Base-by-base conservation (phyloP, 1,284 basidiomycete species). In the Ceratobasidium sp. region DNA sequence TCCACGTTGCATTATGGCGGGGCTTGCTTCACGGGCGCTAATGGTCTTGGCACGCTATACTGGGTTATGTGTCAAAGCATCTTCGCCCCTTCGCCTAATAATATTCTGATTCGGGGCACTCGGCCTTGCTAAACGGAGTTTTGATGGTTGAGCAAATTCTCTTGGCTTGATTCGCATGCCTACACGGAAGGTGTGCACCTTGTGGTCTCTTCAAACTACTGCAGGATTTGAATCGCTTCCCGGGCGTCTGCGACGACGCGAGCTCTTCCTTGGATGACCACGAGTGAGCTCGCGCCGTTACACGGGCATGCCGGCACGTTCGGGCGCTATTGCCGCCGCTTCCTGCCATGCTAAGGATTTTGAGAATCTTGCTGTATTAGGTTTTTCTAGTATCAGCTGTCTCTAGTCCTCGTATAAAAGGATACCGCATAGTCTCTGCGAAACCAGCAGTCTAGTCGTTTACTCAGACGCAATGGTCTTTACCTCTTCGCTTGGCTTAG, bases 261-360 rank as follows among this genome's bases (percentile, higher is more conserved):
- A 32, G 44, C 37, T 56, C 61, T 46, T 61, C 25, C 7, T 40
- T 29, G 4, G 40, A 46, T 40, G 25, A 7, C 44, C n/a, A 13
- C 25, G 32, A 32, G 3, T 5, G 51, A 2, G 49, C 51, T 34
- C n/a, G 9, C 61, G 32, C 40, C 40, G 40, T 19, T 15, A 46
- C 71, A 66, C 62, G 51, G 52, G 62, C 62, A 32, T 17, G n/a
- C 6, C 62, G 22, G 32, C n/a, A 44, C 15, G 15, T 44, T 70
- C 68, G 68, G 46, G 44, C n/a, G 11, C 61, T 51, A 75, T 75
- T 56, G 46, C 62, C 44, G 61, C 22, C 56, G 61, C 59, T 66
- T 54, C 34, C 11, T 19, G 51, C 15, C 29, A 43, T 57, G 71
- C 71, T 62, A 66, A 75, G 71, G 32, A 49, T 62, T 37, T 64